Evolutionary conservation across 805 yeast species (phyloP), one percentile per base, ranked within the genome.

Genomic region (Candida loeiensis): DNA sequence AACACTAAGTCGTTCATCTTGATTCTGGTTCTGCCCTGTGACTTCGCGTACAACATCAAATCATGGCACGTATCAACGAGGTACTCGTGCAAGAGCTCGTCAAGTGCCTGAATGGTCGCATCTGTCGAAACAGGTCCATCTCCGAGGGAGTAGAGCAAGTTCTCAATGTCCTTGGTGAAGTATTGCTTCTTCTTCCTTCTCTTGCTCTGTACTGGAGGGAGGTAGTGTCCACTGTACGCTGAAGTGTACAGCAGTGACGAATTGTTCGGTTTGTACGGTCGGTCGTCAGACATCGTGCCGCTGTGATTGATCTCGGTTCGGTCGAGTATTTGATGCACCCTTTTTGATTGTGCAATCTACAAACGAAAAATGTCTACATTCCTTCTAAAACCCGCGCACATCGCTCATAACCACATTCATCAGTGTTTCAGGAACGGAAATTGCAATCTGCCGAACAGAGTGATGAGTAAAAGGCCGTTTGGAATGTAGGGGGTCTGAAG

Each of bases 1-100:
- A 66, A 64, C 17, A 67, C 69, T 40, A 69, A 55, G 48, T 69
- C 74, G 41, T 68, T 70, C 43, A 67, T 56, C 44, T 68, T 69
- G 19, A 69, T 59, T 40, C 73, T 45, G 19, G 59, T 46, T 27
- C 73, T 50, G 19, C 69, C 68, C 35, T 67, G 72, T 6, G 66
- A 52, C 33, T 57, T 49, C 7, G 74, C 69, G 43, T 51, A 66
- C 26, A 46, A 49, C 24, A 59, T 52, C 6, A 62, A 47, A 28
- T 64, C 62, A 21, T 57, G 61, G 17, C 64, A 63, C 11, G 65
- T 45, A 39, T 67, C 71, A 8, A 58, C 49, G 16, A 69, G 50
- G 38, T 55, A 69, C 41, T 67, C 72, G 33, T 55, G 57, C 12
- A 69, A 50, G 13, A 61, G 52, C 35, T 69, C 74, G 41, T 69